Conservation (phyloP, 768 basidiomycete species). For the Lactifluus rugatus region DNA sequence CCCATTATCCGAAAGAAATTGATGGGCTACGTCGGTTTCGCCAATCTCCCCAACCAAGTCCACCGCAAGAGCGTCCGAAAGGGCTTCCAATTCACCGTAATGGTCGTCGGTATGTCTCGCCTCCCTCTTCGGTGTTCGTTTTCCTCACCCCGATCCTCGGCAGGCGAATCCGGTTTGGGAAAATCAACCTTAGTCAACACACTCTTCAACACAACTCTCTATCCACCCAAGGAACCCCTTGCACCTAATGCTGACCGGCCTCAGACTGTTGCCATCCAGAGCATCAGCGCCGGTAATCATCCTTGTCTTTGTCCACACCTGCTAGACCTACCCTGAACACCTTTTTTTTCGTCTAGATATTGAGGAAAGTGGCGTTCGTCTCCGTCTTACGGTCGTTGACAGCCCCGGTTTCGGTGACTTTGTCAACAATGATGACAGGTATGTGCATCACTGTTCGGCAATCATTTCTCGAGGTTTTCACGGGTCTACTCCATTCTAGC, state of each 20-base stretch:
- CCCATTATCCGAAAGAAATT: conserved; percentile 75
- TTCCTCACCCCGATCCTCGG: conserved; percentile 3
- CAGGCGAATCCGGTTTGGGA: conserved; percentile 96
- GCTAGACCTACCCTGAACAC: not conserved
- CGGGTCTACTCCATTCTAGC: conserved; percentile 33
- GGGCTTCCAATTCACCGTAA: conserved; percentile 97
- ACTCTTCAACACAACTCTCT: conserved; percentile 93
- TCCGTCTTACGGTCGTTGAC: conserved; percentile 97
- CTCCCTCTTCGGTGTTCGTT: conserved; percentile 12
- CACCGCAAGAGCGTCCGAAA: conserved; percentile 97
- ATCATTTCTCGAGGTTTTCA: conserved; percentile 17
- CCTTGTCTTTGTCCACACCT: not conserved
- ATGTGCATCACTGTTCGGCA: not conserved
- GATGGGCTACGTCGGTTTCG: conserved; percentile 93
- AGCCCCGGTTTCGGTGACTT: conserved; percentile 99
- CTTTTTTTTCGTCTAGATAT: conserved; percentile 55
- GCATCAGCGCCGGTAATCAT: conserved; percentile 84
- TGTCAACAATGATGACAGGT: conserved; percentile 99
- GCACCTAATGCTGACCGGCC: conserved; percentile 80
- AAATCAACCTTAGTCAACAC: conserved; percentile 99
- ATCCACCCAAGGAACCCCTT: conserved; percentile 77
- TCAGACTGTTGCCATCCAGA: conserved; percentile 95
- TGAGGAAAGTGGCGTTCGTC: conserved; percentile 94
- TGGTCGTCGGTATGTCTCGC: conserved; percentile 88
- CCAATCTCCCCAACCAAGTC: conserved; percentile 98